Evolutionary conservation across 495 filamentous ascomycete species (phyloP), one percentile per base, ranked within the genome.

Genomic region (Annulohypoxylon stygium): DNA sequence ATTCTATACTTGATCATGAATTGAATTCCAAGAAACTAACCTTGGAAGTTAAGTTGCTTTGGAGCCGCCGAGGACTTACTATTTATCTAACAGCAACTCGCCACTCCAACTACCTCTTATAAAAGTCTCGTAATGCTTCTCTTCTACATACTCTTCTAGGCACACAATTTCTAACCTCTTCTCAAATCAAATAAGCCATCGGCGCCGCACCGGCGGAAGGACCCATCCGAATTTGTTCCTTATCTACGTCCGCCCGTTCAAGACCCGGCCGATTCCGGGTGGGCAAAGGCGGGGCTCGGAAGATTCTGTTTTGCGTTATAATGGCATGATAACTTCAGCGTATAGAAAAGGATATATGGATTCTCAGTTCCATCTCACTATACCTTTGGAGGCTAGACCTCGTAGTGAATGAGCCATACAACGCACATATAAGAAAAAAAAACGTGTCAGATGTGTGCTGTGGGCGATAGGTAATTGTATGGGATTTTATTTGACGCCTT

Each of bases 241-340:
- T 70, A 65, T 53, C 61, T 65, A 41, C 30, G 14, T 50, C 60
- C n/a, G 20, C 20, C 54, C 51, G 41, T 39, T 33, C 33, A 34
- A 16, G 2, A 3, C 25, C 60, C 61, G 61, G 68, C 68, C 68
- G 68, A 70, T 70, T 37, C 68, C 68, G 68, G 68, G 50, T 41
- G 16, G 26, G 9, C 9, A 48, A 69, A 70, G 60, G 67, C 60
- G 67, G 67, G 67, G 67, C 50, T 59, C 41, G 9, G 16, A 30
- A 12, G 36, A 8, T n/a, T 18, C n/a, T 18, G 7, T 20, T 18
- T 47, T 16, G 41, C 11, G 41, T 5, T 45, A 16, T 14, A n/a
- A n/a, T 45, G 11, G 16, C 8, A 18, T 47, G 43, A 47, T 20
- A 20, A 20, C 43, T 20, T 47, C 43, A 30, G 30, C 30, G 30